Evolutionary conservation across 805 yeast species (phyloP).

Genomic region (Saturnispora kantuleensis): DNA sequence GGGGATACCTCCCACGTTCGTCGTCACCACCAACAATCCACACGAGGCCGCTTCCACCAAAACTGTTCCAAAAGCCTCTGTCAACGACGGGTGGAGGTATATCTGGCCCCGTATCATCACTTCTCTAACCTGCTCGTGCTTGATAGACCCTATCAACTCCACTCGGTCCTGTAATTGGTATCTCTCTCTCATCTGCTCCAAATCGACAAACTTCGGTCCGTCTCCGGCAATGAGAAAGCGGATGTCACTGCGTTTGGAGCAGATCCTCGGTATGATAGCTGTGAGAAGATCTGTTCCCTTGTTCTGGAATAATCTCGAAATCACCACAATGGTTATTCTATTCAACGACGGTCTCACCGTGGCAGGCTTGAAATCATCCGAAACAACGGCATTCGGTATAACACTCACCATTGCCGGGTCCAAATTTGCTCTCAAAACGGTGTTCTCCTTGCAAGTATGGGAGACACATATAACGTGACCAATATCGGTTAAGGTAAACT

Average conservation of each 20-base stretch:
- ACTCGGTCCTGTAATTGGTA: conserved; percentile 82
- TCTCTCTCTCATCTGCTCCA: conserved; percentile 91
- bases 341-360: conserved; percentile 23
- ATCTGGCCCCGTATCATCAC: conserved; percentile 92
- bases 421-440: conserved; percentile 75
- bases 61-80: conserved; percentile 97
- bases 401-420: conserved; percentile 76
- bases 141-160: conserved; percentile 71
- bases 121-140: conserved; percentile 88
- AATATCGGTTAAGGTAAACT: conserved; percentile 74
- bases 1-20: conserved; percentile 95
- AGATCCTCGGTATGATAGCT: conserved; percentile 77
- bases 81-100: conserved; percentile 83
- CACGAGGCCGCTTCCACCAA: conserved; percentile 96
- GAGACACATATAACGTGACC: conserved; percentile 96
- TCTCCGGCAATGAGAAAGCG: conserved; percentile 88
- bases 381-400: conserved; percentile 91
- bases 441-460: conserved; percentile 93
- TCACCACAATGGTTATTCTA: conserved; percentile 74
- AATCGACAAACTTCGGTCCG: conserved; percentile 89
- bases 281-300: conserved; percentile 89
- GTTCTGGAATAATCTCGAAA: conserved; percentile 87
- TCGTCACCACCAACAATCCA: conserved; percentile 86
- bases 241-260: conserved; percentile 51
- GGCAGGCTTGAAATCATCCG: conserved; percentile 65